phyloP scores from a whole-genome alignment of 148 eudicot genomes.

The Cornus kousa region DNA sequence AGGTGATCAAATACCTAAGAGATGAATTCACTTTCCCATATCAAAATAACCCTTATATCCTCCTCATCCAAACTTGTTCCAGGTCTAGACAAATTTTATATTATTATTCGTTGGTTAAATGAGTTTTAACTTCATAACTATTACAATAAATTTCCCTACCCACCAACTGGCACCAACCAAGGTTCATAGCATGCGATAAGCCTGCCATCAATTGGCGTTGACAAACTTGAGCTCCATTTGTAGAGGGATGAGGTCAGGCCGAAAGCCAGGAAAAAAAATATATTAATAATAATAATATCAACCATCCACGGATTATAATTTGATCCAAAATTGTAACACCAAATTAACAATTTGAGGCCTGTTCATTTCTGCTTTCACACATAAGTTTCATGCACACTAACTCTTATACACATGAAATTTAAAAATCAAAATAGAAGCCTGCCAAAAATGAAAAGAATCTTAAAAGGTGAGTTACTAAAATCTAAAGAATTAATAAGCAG shows the following conservation, averaged over 20 bases:
- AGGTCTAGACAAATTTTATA: background rate
- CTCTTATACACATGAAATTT: background rate
- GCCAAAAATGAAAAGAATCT: background rate
- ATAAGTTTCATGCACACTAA: background rate
- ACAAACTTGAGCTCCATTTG: background rate
- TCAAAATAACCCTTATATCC: too few relatives aligned
- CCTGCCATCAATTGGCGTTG: background rate
- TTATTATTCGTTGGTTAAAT: too few relatives aligned
- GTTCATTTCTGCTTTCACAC: background rate
- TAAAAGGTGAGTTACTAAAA: background rate
- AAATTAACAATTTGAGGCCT: background rate
- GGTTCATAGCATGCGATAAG: background rate
- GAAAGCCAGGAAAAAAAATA: background rate
- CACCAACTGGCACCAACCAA: background rate
- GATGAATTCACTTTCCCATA: background rate
- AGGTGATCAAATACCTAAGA: background rate
- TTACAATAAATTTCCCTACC: background rate
- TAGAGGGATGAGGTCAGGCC: background rate
- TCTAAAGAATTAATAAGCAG: background rate
- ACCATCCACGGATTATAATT: background rate
- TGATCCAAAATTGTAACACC: slow-evolving; percentile 2
- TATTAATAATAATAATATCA: background rate
- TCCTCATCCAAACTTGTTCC: background rate
- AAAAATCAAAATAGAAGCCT: background rate
- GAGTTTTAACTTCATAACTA: background rate